A percentile compares a stretch with the other conserved stretches of the same genome.
phyloP scores from a whole-genome alignment of 1,284 basidiomycete genomes.

The Fistulinella staudtii region DNA sequence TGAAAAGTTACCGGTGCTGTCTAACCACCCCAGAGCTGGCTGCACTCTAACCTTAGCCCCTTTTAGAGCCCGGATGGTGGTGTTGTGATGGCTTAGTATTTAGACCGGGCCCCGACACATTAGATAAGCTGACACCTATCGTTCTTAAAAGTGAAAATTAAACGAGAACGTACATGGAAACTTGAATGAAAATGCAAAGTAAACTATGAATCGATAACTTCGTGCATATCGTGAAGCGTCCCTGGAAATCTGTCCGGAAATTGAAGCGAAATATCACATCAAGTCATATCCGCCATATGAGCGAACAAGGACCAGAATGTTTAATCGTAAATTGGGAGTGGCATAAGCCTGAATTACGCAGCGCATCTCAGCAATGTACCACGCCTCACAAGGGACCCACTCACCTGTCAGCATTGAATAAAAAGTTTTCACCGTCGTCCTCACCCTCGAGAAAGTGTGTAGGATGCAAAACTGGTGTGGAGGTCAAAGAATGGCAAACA shows the following conservation, averaged over 20 bases:
- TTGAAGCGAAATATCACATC: too few species aligned
- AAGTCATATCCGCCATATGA: too few species aligned
- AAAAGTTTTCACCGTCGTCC: constrained; percentile 82
- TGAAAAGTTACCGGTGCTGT: too few species aligned
- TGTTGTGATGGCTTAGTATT: too few species aligned
- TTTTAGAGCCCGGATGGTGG: too few species aligned
- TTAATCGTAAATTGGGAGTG: constrained; percentile 54
- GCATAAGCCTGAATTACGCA: constrained; percentile 38
- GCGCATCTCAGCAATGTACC: constrained; percentile 4
- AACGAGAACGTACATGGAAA: not conserved
- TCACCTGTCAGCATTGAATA: constrained; percentile 84
- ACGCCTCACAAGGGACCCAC: constrained; percentile 15
- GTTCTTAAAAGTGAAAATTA: constrained; percentile 2
- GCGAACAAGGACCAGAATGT: not conserved
- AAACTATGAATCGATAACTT: constrained; percentile 1
- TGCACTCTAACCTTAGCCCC: too few species aligned
- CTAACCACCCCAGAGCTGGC: too few species aligned
- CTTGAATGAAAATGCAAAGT: not conserved
- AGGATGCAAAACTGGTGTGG: constrained; percentile 66
- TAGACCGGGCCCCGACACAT: too few species aligned
- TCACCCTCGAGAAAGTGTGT: constrained; percentile 84
- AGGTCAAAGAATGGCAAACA: not conserved
- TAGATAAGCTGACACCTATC: too few species aligned
- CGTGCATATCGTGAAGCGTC: constrained; percentile 5
- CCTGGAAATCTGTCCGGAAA: not conserved